Conservation (phyloP, 331 rosid genomes). For the Stylosanthes scabra region DNA sequence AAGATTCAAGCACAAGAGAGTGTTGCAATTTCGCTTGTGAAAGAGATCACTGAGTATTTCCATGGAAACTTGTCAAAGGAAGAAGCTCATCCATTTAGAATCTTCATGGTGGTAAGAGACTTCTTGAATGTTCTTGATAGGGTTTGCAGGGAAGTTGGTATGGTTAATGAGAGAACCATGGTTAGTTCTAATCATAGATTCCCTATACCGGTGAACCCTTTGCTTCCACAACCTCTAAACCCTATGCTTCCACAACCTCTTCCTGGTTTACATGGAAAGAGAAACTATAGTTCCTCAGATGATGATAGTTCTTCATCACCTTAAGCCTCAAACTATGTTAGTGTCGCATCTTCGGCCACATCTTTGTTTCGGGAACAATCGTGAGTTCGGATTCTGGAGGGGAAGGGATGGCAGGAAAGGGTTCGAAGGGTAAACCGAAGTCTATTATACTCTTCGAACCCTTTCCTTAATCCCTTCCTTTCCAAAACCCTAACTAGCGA, state of each 20-base stretch:
- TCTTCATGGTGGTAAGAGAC: slow-evolving; percentile 94
- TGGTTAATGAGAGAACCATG: slow-evolving; percentile 79
- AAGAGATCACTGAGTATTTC: slow-evolving; percentile 95
- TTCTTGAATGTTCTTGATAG: slow-evolving; percentile 79
- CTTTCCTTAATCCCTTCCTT: too few species aligned
- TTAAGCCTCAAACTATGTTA: slow-evolving; percentile 42
- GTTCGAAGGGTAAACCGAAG: too few species aligned
- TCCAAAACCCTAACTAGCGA: too few species aligned
- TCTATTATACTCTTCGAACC: too few species aligned
- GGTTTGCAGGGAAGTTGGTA: slow-evolving; percentile 94
- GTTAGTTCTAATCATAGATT: slow-evolving; percentile 83
- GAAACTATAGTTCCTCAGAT: slow-evolving; percentile 59
- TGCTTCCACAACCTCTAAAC: slow-evolving; percentile 67
- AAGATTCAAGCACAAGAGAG: slow-evolving; percentile 90
- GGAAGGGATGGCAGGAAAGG: too few species aligned
- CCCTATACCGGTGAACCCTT: slow-evolving; percentile 93
- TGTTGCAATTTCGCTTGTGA: slow-evolving; percentile 87
- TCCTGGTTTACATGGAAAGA: slow-evolving; percentile 57
- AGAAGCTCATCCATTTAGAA: slow-evolving; percentile 99
- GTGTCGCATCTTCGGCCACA: slow-evolving; percentile 42
- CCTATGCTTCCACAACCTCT: slow-evolving; percentile 82
- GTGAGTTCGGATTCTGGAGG: too few species aligned
- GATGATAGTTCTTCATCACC: slow-evolving; percentile 56
- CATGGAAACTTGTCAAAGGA: slow-evolving; percentile 93
- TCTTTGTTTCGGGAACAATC: slow-evolving; percentile 1